Evolutionary conservation across 805 yeast species (phyloP), one percentile per base, ranked within the genome.

Genomic region (Komagataella pastoris): DNA sequence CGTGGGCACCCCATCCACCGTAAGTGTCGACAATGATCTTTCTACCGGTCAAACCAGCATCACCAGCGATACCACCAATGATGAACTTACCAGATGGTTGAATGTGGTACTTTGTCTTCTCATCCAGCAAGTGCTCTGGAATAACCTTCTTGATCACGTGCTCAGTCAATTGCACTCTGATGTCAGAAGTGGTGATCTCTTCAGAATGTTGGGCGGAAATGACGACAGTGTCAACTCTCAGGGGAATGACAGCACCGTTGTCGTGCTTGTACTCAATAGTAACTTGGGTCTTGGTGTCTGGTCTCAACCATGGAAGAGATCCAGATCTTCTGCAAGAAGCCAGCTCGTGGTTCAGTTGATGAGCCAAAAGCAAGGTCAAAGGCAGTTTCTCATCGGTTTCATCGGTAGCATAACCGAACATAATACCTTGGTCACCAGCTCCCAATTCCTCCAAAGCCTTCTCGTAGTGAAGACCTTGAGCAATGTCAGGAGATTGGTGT

Each of bases 1-100:
- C 99, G 80, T 93, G 99, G 67, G 99, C 98, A 75, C 99, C 97
- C 95, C 99, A 95, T 67, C 99, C 99, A 79, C 99, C 99, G 77
- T 93, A 93, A 59, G 99, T 95, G 75, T 93, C 99, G 69, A 93
- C 99, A 66, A 93, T 93, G 73, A 93, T 93, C 80, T 93, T 93
- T 79, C 99, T 88, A 73, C 99, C 99, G 61, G 99, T 93, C 69
- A 93, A 78, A 80, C 99, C 99, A 60, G 99, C 99, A 71, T 93
- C 99, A 82, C 99, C 99, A 76, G 93, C 99, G 62, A 99, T 99
- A 72, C 99, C 99, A 77, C 99, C 99, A 69, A 93, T 93, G 65
- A 93, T 97, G 82, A 93, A 93, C 76, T 98, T 86, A 63, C 99
- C 99, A 58, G 98, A 89, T 64, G 99, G 99, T 76, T 93, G 99